phyloP scores from a whole-genome alignment of 192 early-diverging fungal species.

The Endogone sp. region DNA sequence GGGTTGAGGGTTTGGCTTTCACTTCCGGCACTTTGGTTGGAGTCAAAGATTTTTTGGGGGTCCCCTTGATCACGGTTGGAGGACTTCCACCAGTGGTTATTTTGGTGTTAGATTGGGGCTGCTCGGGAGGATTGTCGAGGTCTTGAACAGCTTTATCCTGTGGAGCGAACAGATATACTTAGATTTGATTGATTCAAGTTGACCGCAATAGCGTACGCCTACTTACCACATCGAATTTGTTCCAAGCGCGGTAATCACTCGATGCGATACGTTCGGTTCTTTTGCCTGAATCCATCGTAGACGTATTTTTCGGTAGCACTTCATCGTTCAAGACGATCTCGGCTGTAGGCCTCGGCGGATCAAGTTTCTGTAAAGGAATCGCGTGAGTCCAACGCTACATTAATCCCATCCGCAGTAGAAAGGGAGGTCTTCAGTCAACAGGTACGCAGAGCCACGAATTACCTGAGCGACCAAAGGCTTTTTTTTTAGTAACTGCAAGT shows the following conservation, averaged over 20 bases:
- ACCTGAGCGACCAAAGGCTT: constrained; percentile 19
- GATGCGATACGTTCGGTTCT: background rate
- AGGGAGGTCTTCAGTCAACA: background rate
- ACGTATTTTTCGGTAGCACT: background rate
- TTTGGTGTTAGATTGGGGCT: background rate
- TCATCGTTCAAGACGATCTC: constrained; percentile 5
- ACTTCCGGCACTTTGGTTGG: background rate
- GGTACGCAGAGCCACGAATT: background rate
- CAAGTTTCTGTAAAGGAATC: background rate
- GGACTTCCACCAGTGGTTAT: background rate
- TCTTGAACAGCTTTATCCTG: background rate
- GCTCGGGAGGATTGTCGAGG: background rate
- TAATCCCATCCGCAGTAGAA: too few relatives aligned
- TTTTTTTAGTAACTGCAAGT: constrained; percentile 10
- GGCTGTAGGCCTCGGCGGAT: background rate
- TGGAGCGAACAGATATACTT: background rate
- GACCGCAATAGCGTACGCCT: too few relatives aligned
- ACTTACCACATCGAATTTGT: background rate
- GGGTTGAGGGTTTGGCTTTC: constrained; percentile 1
- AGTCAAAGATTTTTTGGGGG: constrained; percentile 3
- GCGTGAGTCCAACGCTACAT: background rate
- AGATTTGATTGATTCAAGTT: too few relatives aligned
- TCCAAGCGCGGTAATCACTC: background rate
- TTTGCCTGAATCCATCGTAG: background rate
- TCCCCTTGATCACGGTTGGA: background rate